Evolutionary conservation across 176 grass and related monocot genomes (phyloP), one percentile per base, ranked within the genome.

Genomic region (Thalia dealbata): DNA sequence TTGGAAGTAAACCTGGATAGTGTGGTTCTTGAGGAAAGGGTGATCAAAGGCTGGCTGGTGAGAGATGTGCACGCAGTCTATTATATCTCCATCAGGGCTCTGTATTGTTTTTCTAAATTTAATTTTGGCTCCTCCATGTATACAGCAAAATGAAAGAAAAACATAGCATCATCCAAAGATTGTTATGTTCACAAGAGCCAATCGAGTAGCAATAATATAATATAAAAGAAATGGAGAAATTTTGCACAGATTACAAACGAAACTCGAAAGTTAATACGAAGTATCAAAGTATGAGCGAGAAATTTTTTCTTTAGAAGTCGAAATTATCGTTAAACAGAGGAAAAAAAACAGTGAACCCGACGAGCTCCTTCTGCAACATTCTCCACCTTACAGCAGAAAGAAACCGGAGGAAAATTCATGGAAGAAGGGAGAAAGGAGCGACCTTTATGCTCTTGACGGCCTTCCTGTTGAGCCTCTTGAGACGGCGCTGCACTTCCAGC

Each of bases 391-490:
- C 5, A n/a, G 4, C 0, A 10, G 11, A 23, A 45, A 16, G 38
- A 44, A 27, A 64, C 75, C 23, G 1, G 59, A 38, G 4, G 42
- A 41, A 75, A 46, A 60, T 18, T 43, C 32, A 43, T 0, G 65
- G 38, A 68, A 27, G 27, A 10, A 67, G 7, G 35, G 5, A 67
- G 8, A 67, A 63, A 68, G 21, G 65, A 68, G 65, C 32, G 29
- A 97, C 95, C 87, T 87, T 76, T 78, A 99, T 93, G 79, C 67
- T 99, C 81, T 91, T 91, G 50, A 93, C 77, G 46, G 95, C 81
- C 21, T 80, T 76, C 63, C 91, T 99, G 78, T 99, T 99, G 58
- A 99, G 28, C 14, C 87, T 88, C 81, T 88, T 99, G 70, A 99
- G 81, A 73, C 91, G 85, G 35, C 84, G 83, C 71, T 99, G 85